Conservation (phyloP, 805 yeast species). For the Lipomyces sp. region DNA sequence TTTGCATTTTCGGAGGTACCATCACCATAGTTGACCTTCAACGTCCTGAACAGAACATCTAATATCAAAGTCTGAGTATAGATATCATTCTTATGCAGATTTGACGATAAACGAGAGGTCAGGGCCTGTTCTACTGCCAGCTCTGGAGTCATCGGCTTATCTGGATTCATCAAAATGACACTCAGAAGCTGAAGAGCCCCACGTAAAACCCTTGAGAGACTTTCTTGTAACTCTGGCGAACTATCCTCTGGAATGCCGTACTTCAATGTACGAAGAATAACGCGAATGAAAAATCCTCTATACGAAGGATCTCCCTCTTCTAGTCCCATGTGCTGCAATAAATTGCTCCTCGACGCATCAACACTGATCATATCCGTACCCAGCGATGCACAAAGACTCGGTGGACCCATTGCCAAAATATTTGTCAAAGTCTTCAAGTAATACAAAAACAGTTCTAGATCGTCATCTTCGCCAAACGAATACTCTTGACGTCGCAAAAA, state of each 20-base stretch:
- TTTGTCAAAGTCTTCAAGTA: slow-evolving; percentile 58
- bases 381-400: slow-evolving; percentile 53
- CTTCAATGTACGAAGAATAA: slow-evolving; percentile 34
- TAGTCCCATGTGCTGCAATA: slow-evolving; percentile 36
- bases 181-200: slow-evolving; percentile 36
- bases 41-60: slow-evolving; percentile 33
- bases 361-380: slow-evolving; percentile 58
- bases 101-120: slow-evolving; percentile 31
- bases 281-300: slow-evolving; percentile 36
- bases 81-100: slow-evolving; percentile 32
- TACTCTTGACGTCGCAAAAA: slow-evolving; percentile 43
- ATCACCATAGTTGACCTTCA: slow-evolving; percentile 35
- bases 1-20: slow-evolving; percentile 23
- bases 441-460: slow-evolving; percentile 66
- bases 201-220: slow-evolving; percentile 33
- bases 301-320: slow-evolving; percentile 38
- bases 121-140: slow-evolving; percentile 35
- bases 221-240: slow-evolving; percentile 34
- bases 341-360: slow-evolving; percentile 35
- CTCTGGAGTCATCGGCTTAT: slow-evolving; percentile 25
- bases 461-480: slow-evolving; percentile 55
- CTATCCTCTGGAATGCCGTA: slow-evolving; percentile 35
- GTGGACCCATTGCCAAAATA: slow-evolving; percentile 55
- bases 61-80: slow-evolving; percentile 35
- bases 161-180: slow-evolving; percentile 31